Conservation (phyloP, 164 flowering plant genomes). For the Sedum album region DNA sequence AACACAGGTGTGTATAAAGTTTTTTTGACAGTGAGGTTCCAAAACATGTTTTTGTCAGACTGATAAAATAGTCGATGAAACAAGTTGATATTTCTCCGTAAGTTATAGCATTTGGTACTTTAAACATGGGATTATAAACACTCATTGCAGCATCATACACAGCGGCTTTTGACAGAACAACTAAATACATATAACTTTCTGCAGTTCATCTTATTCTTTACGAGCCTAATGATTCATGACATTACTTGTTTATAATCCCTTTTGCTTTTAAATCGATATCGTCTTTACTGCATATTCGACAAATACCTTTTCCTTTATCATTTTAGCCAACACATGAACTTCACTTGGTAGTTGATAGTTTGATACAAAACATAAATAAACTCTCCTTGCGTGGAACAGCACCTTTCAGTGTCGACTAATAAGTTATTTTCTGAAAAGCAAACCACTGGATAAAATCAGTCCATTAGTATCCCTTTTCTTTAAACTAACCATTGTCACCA, state of each 20-base stretch:
- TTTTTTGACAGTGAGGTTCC: too few relatives aligned
- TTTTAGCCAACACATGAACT: conserved; percentile 4
- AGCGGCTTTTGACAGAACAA: too few relatives aligned
- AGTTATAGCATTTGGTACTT: too few relatives aligned
- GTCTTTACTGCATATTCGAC: background rate
- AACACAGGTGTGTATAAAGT: too few relatives aligned
- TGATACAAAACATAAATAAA: background rate
- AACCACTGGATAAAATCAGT: background rate
- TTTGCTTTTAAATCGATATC: background rate
- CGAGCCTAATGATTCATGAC: background rate
- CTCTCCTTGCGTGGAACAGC: conserved; percentile 7
- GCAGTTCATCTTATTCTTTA: background rate
- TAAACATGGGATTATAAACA: too few relatives aligned
- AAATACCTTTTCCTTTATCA: background rate
- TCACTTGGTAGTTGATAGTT: too few relatives aligned
- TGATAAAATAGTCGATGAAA: too few relatives aligned
- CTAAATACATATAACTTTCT: too few relatives aligned
- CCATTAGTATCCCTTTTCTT: background rate
- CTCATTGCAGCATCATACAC: too few relatives aligned
- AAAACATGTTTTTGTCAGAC: too few relatives aligned
- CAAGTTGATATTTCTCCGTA: too few relatives aligned
- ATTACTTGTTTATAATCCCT: background rate
- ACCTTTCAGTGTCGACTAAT: background rate
- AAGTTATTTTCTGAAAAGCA: background rate
- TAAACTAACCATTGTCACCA: background rate